Percentiles rank a stretch among this genome's conserved stretches.
Conservation (phyloP, 2,329 filamentous ascomycete genomes). For the Bertia moriformis region DNA sequence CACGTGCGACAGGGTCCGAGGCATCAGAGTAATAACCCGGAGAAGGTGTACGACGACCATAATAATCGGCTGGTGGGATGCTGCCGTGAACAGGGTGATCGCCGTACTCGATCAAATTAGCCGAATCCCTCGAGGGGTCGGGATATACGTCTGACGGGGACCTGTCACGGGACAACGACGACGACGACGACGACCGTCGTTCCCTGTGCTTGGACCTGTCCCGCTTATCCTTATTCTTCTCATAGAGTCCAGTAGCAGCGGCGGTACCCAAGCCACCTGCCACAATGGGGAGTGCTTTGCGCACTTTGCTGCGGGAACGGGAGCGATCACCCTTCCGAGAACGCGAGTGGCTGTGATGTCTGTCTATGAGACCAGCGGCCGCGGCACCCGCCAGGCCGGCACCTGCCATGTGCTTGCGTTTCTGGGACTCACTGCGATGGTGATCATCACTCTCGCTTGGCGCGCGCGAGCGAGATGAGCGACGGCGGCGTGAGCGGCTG, state of each 20-base stretch:
- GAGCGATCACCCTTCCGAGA: constrained; percentile 9
- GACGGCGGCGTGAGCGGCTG: constrained; percentile 10
- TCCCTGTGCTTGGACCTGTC: constrained; percentile 11
- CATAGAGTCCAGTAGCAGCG: constrained; percentile 44
- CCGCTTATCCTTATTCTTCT: constrained; percentile 34
- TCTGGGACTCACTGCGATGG: constrained; percentile 27
- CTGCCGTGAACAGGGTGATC: constrained; percentile 45
- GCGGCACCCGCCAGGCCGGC: constrained; percentile 48
- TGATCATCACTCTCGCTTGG: constrained; percentile 15
- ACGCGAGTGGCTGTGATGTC: constrained; percentile 41
- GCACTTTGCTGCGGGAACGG: constrained; percentile 36
- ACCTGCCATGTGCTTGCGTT: constrained; percentile 42
- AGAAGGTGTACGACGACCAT: constrained; percentile 20
- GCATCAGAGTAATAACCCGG: constrained; percentile 20
- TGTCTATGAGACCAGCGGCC: constrained; percentile 43
- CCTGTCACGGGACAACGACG: constrained; percentile 26
- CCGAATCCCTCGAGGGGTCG: constrained; percentile 28
- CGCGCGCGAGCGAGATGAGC: constrained; percentile 28
- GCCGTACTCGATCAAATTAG: constrained; percentile 48
- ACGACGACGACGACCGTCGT: constrained; percentile 22
- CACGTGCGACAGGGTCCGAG: constrained; percentile 21
- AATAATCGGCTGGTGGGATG: constrained; percentile 26
- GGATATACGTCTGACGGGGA: constrained; percentile 20
- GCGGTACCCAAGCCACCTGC: constrained; percentile 46
- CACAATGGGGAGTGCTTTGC: constrained; percentile 41